Evolutionary conservation across 352 stramenopile genomes (phyloP).

Genomic region (Saprolegnia diclina): DNA sequence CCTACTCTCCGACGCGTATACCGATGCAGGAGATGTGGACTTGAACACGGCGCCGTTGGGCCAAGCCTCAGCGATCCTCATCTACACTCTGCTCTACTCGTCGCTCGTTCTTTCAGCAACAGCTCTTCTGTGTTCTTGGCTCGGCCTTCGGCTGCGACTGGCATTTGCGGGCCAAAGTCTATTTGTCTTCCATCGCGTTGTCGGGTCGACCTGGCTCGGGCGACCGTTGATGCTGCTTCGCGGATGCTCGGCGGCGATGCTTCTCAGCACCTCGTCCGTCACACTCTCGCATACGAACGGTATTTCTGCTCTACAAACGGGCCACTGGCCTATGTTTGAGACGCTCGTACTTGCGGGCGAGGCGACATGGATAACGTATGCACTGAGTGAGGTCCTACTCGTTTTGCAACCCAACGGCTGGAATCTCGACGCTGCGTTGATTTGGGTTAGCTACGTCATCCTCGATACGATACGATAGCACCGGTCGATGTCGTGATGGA

Average conservation of each 20-base stretch:
- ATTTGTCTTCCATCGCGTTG: conserved; percentile 7
- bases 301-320: not conserved
- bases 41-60: no score
- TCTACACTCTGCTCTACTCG: no score
- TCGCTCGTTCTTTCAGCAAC: no score
- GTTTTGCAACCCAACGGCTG: not conserved
- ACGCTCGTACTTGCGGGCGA: not conserved
- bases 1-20: no score
- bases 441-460: not conserved
- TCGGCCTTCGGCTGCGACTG: no score
- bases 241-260: not conserved
- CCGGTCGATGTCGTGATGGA: not conserved
- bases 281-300: not conserved
- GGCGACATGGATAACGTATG: conserved; percentile 3
- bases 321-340: not conserved
- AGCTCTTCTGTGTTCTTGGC: no score
- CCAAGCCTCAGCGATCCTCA: no score
- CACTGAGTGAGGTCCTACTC: not conserved
- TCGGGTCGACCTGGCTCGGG: not conserved
- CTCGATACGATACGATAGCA: not conserved
- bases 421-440: no score
- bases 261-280: not conserved
- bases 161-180: not conserved
- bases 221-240: conserved; percentile 4
- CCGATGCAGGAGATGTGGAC: no score